These are phyloP conservation scores for Boletus subparvulus DNA, from an alignment of 768 basidiomycete genomes.

Conservation along the genomic window DNA sequence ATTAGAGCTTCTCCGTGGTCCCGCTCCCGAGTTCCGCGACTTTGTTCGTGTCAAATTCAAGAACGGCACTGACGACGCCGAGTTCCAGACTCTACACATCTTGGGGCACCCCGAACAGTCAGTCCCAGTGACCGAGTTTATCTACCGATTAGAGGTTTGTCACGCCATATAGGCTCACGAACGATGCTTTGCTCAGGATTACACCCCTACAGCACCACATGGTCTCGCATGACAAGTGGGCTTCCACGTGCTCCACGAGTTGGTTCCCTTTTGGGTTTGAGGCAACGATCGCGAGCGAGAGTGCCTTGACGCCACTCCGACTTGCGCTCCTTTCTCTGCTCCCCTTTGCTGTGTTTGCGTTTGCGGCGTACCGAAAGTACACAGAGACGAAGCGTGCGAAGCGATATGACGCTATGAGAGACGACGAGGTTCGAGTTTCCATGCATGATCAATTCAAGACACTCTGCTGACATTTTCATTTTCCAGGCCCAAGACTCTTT, in stretches of 20 bases:
- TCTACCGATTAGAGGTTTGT: slow-evolving; percentile 75
- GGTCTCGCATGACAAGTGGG: slow-evolving; percentile 41
- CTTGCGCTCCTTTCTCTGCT: slow-evolving; percentile 8
- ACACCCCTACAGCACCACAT: slow-evolving; percentile 33
- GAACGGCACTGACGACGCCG: slow-evolving; percentile 61
- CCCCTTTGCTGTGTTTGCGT: slow-evolving; percentile 12
- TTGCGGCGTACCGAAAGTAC: slow-evolving; percentile 13
- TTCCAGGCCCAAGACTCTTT: slow-evolving; percentile 3
- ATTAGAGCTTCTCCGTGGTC: slow-evolving; percentile 73
- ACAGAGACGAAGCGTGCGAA: slow-evolving; percentile 9
- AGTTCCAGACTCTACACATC: slow-evolving; percentile 63
- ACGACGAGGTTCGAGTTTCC: slow-evolving; percentile 11
- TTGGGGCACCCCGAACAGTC: slow-evolving; percentile 67
- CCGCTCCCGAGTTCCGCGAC: slow-evolving; percentile 73
- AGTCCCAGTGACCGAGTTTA: slow-evolving; percentile 78
- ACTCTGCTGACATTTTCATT: not conserved
- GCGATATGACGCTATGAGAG: not conserved
- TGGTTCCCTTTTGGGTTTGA: slow-evolving; percentile 25
- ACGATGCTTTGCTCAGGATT: not conserved
- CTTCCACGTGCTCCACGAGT: slow-evolving; percentile 36
- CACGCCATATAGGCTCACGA: too few relatives aligned
- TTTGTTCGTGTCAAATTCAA: slow-evolving; percentile 82
- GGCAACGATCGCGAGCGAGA: not conserved
- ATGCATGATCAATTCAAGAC: not conserved
- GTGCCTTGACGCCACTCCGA: not conserved